Base-by-base conservation (phyloP, 2,329 filamentous ascomycete genomes). In the Fusarium brevicatenulatum region DNA sequence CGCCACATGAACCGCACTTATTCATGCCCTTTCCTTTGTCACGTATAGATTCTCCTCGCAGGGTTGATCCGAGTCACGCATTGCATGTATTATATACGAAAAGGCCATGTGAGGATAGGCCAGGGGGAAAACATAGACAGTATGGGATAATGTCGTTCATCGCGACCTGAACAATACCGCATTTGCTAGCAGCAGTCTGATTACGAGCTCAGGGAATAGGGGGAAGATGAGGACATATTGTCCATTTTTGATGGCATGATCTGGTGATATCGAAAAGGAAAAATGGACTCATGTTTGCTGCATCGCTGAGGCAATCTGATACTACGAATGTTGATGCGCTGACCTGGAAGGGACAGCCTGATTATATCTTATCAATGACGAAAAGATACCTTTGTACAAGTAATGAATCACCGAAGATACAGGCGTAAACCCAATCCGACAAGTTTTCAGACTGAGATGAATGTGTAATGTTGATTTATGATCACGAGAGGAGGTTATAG, bases 1-100 rank as follows among this genome's bases (percentile, higher is more conserved):
- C 43, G 13, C 40, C 36, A 44, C 39, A 25, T 47, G 43, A 23
- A 25, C 52, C n/a, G 21, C 64, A 34, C 37, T 44, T 47, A 44
- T 57, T 43, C 52, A 61, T 46, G 25, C 50, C 16, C 32, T 74
- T 76, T 63, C 56, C 53, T 75, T 75, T 75, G 70, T 75, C 47
- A 37, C 52, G 52, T 50, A 70, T 75, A 77, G 65, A 75, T 52
- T 32, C 56, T 37, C 50, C 32, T 63, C 30, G 37, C 56, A 62
- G 47, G 50, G 56, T 55, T 58, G 52, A 46, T 59, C 63, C 50
- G 47, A 47, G 68, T 67, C 36, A 72, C 58, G 66, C 63, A 60
- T 76, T 68, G 49, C 43, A 76, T 78, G 74, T 70, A 74, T 75
- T 56, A 75, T 76, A 74, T 77, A 75, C 49, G 57, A 57, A 54